phyloP scores from a whole-genome alignment of 1,139 yeast species.

The Zygosaccharomyces pseudobailii region DNA sequence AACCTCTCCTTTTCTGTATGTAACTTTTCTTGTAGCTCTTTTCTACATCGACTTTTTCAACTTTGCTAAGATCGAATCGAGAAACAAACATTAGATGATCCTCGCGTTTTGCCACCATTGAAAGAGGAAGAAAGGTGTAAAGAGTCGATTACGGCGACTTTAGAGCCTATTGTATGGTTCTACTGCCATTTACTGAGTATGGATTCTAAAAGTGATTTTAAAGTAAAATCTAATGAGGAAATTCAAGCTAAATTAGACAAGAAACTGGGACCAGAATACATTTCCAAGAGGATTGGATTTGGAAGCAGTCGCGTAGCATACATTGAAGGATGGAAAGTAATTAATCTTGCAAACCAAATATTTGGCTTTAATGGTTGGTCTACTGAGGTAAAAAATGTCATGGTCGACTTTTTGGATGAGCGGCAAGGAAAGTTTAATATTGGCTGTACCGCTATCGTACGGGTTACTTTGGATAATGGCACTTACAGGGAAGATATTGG shows the following conservation, averaged over 20 bases:
- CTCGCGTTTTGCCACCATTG: constrained; percentile 7
- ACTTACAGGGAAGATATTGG: constrained; percentile 79
- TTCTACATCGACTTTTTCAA: background rate
- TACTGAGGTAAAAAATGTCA: constrained; percentile 59
- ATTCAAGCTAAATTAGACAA: constrained; percentile 45
- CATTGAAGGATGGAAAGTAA: constrained; percentile 77
- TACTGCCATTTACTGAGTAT: constrained; percentile 6
- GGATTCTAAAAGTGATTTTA: constrained; percentile 25
- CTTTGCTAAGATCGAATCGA: background rate
- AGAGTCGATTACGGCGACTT: background rate
- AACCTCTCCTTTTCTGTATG: background rate
- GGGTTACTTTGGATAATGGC: constrained; percentile 70
- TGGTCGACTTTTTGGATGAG: constrained; percentile 69
- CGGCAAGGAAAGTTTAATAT: constrained; percentile 50
- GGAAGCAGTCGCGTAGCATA: constrained; percentile 66
- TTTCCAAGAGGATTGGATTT: constrained; percentile 76
- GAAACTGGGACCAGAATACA: constrained; percentile 84
- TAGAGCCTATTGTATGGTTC: background rate
- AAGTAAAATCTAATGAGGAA: constrained; percentile 23
- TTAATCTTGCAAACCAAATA: constrained; percentile 70
- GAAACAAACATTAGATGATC: background rate
- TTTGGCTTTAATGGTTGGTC: constrained; percentile 83
- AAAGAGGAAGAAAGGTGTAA: background rate
- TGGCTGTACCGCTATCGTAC: constrained; percentile 66
- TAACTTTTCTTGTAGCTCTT: background rate